Evolutionary conservation across 1,284 basidiomycete genomes (phyloP), one percentile per base, ranked within the genome.

Genomic region (Earliella scabrosa): DNA sequence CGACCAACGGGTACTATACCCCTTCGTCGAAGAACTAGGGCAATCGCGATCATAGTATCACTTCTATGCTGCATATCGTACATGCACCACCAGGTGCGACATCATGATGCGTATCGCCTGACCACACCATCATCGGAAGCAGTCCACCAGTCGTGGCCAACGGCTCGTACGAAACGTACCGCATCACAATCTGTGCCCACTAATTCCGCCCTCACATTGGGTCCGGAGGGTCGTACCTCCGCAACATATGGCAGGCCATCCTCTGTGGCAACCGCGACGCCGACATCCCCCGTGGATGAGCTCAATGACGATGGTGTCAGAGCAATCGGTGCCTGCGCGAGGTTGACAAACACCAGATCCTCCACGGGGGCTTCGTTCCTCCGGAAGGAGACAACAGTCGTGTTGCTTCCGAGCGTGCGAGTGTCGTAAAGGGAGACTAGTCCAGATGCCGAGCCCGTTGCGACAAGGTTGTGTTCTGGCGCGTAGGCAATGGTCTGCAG

Each of bases 381-480:
- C 45, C 71, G 70, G 64, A 90, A 85, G 0, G 76, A 69, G 0
- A 74, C 72, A 27, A 86, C 56, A 0, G 79, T 74, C 1, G 60
- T 60, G n/a, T n/a, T n/a, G 1, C 58, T 63, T 9, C 45, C 48
- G 16, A 86, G 70, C 1, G 71, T 63, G 11, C 80, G 76, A 1
- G 80, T 76, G 63, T 87, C 83, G 64, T 85, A 86, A 1, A 92
- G 59, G 6, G 77, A 73, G 0, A 88, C 77, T 4, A 86, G 65
- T 1, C 91, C 92, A n/a, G 73, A 73, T 0, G 74, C 69, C n/a
- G 85, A 82, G 0, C 89, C 90, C 2, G 86, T 86, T 0, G 82
- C 87, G 11, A 93, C 68, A 2, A 85, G 66, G 27, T 73, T 70
- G 34, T 73, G 69, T 0, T 66, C 50, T 0, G 75, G 60, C 0